Evolutionary conservation across 129 eudicot genomes (phyloP).

Genomic region (Tanacetum coccineum): DNA sequence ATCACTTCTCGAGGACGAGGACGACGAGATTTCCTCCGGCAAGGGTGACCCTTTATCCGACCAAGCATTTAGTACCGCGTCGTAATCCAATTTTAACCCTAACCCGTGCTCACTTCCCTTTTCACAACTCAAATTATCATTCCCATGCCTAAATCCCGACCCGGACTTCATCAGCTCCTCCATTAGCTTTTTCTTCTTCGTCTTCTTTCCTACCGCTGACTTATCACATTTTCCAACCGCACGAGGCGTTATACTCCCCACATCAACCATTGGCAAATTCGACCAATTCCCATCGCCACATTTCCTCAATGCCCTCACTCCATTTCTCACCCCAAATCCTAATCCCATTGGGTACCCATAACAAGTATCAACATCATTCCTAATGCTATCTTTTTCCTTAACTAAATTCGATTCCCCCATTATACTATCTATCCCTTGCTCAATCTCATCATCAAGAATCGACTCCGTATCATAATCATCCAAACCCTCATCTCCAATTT

Average conservation of each 20-base stretch:
- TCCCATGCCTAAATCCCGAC: conserved; percentile 9
- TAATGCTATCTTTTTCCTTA: background rate
- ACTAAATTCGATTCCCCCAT: conserved; percentile 57
- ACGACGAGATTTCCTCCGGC: conserved; percentile 50
- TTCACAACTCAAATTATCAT: conserved; percentile 8
- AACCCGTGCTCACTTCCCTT: conserved; percentile 24
- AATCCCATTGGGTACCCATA: conserved; percentile 79
- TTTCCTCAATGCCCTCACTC: conserved; percentile 48
- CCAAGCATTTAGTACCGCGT: conserved; percentile 66
- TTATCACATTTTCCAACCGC: conserved; percentile 23
- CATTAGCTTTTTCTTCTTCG: conserved; percentile 44
- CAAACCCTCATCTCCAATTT: conserved; percentile 30
- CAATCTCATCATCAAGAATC: conserved; percentile 77
- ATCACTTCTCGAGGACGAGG: conserved; percentile 41
- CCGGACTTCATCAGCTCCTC: conserved; percentile 28
- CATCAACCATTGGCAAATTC: conserved; percentile 55
- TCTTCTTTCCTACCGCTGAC: conserved; percentile 21
- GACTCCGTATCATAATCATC: conserved; percentile 86
- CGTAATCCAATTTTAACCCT: conserved; percentile 60
- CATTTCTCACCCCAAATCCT: conserved; percentile 60
- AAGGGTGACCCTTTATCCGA: conserved; percentile 58
- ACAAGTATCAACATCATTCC: conserved; percentile 18
- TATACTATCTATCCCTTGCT: conserved; percentile 80
- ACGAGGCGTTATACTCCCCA: conserved; percentile 38
- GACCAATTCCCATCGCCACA: conserved; percentile 57